These are phyloP conservation scores for Apiospora hydei DNA, from an alignment of 2,329 filamentous ascomycete genomes.

Conservation along the genomic window DNA sequence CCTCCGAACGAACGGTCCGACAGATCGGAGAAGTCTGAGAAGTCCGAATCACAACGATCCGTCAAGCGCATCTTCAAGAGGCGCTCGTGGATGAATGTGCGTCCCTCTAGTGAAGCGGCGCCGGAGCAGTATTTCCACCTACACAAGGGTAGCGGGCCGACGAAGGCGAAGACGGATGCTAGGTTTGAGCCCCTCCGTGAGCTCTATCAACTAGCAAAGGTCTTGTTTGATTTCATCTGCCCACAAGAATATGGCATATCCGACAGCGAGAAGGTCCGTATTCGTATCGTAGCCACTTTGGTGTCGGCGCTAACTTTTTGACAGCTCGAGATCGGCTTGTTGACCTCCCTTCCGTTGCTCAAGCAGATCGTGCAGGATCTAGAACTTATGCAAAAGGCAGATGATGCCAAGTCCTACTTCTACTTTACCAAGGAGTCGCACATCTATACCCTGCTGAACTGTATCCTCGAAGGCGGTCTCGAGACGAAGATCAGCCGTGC, in stretches of 20 bases:
- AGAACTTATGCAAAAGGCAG: constrained; percentile 91
- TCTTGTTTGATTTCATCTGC: constrained; percentile 97
- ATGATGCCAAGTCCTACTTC: constrained; percentile 94
- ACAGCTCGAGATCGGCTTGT: constrained; percentile 88
- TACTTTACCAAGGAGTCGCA: constrained; percentile 99
- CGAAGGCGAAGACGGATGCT: constrained; percentile 81
- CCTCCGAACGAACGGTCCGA: constrained; percentile 38
- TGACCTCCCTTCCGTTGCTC: constrained; percentile 91
- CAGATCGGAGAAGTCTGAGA: constrained; percentile 39
- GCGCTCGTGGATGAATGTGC: constrained; percentile 65
- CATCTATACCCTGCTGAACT: constrained; percentile 97
- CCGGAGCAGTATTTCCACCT: constrained; percentile 87
- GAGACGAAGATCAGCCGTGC: constrained; percentile 96
- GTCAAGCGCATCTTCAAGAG: constrained; percentile 64
- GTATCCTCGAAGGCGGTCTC: constrained; percentile 95
- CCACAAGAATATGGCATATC: constrained; percentile 98
- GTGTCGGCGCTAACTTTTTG: constrained; percentile 29
- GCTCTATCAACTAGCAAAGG: constrained; percentile 90
- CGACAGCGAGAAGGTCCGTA: constrained; percentile 78
- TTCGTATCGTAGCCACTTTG: neutral
- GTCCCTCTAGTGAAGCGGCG: constrained; percentile 61
- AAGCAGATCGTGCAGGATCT: constrained; percentile 97
- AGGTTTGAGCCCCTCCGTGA: constrained; percentile 89
- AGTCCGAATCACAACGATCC: constrained; percentile 42
- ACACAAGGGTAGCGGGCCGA: constrained; percentile 77